These are phyloP conservation scores for Fusarium xyrophilum DNA, from an alignment of 2,329 filamentous ascomycete genomes.

Conservation along the genomic window DNA sequence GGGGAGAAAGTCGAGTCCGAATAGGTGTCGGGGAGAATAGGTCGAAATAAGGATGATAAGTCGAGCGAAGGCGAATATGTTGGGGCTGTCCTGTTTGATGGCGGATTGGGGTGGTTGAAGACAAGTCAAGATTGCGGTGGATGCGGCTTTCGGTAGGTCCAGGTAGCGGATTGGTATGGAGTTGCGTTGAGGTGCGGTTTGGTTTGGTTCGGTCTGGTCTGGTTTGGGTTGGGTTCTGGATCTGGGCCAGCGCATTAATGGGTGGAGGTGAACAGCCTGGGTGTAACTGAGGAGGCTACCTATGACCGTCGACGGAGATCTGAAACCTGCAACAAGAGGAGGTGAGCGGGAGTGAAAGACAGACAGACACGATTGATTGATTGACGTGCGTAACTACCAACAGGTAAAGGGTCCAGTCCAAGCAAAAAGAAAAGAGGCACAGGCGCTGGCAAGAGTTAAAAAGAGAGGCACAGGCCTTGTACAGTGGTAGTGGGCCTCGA, in stretches of 20 bases:
- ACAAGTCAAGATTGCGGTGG: constrained; percentile 33
- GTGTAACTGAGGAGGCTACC: constrained; percentile 19
- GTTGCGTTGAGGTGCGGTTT: constrained; percentile 21
- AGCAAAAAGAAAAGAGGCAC: constrained; percentile 1
- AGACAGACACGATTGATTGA: constrained; percentile 15
- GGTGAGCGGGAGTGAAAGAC: constrained; percentile 2
- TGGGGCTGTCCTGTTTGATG: constrained; percentile 19
- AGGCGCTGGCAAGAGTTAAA: background rate
- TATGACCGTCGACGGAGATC: constrained; percentile 5
- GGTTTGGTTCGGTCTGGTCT: constrained; percentile 14
- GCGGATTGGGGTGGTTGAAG: constrained; percentile 22
- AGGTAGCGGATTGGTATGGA: constrained; percentile 35
- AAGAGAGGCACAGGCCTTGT: constrained; percentile 10
- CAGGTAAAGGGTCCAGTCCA: background rate
- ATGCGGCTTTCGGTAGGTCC: constrained; percentile 27
- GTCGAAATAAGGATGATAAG: constrained; percentile 8
- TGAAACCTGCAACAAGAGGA: constrained; percentile 17
- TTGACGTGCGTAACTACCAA: constrained; percentile 17
- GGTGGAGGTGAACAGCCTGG: constrained; percentile 26
- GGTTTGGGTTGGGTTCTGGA: constrained; percentile 11
- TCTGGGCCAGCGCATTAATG: constrained; percentile 29
- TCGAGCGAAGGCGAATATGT: background rate
- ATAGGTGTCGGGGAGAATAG: background rate
- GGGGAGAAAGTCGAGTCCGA: constrained; percentile 18
- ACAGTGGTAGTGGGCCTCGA: constrained; percentile 22